Evolutionary conservation across 1,284 basidiomycete species (phyloP), one percentile per base, ranked within the genome.

Genomic region (Moniliophthora roreri): DNA sequence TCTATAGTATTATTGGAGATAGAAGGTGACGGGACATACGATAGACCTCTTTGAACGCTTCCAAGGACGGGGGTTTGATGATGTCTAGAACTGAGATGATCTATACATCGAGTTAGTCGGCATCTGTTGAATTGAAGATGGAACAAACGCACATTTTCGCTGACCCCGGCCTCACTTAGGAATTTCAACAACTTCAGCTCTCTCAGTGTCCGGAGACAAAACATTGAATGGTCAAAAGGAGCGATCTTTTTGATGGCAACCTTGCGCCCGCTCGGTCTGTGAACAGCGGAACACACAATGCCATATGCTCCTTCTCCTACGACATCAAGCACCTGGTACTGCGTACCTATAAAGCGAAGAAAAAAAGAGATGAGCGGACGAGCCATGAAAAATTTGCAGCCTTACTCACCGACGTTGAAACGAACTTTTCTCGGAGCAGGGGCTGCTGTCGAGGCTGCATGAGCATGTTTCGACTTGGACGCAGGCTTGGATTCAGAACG

Each of bases 1-100:
- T 15, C n/a, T n/a, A 16, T 38, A 18, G 13, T 26, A 8, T 20
- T 20, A 16, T 83, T 79, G 68, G 88, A 82, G 71, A 89, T 79
- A 68, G 86, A 82, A 16, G 80, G 85, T 84, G 54, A 86, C 69
- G 63, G 88, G 85, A 81, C 85, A 65, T 64, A 90, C 89, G 69
- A 63, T 93, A 93, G 44, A 93, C 95, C 72, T 99, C 96, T 63
- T 92, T 95, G 80, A 99, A 99, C 1, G 81, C 78, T 28, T 98
- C 95, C 67, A 93, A 78, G 32, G 91, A 89, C 24, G 89, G 73
- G 0, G 95, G 95, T 67, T 92, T 92, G 77, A 97, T 86, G 64
- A 97, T 97, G 69, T 98, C 95, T 39, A 97, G 77, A 62, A 98
- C 95, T 34, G 93, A 92, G 66, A 97, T 97, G 65, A 98, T 96